phyloP scores from a whole-genome alignment of 2,329 filamentous ascomycete genomes.

The Aspergillus phoenicis region DNA sequence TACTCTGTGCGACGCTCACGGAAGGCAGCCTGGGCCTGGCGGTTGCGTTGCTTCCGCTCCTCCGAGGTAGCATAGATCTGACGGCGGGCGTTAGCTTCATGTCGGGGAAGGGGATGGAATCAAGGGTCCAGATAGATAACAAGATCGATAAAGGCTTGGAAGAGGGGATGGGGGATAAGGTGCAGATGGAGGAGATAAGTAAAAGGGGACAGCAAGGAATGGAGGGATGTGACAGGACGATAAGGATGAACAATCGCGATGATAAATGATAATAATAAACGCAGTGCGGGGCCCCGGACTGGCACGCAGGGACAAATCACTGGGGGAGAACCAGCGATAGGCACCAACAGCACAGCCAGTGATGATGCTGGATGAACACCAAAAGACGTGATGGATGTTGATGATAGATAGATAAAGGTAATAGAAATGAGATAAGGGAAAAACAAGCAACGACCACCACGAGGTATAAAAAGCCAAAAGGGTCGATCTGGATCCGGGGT shows the following conservation, averaged over 20 bases:
- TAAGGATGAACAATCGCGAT: constrained; percentile 24
- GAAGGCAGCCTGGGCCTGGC: constrained; percentile 96
- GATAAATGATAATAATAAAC: constrained; percentile 23
- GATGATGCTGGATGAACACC: too few relatives aligned
- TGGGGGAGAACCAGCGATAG: background rate
- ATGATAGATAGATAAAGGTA: constrained; percentile 10
- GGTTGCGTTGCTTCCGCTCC: constrained; percentile 95
- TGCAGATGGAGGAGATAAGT: background rate
- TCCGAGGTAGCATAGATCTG: constrained; percentile 99
- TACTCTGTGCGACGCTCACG: constrained; percentile 96
- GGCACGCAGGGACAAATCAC: constrained; percentile 10
- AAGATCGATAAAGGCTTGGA: constrained; percentile 3
- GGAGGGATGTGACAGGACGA: constrained; percentile 16
- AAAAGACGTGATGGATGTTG: background rate
- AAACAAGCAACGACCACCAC: constrained; percentile 17
- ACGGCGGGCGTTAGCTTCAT: constrained; percentile 20
- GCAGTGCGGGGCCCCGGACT: constrained; percentile 37
- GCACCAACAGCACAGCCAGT: too few relatives aligned
- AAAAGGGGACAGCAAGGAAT: constrained; percentile 11
- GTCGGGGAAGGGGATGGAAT: constrained; percentile 1
- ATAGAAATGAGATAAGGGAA: constrained; percentile 14
- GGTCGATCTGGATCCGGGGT: background rate
- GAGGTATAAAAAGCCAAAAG: constrained; percentile 10
- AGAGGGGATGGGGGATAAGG: constrained; percentile 12
- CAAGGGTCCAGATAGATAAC: constrained; percentile 12